Conservation (phyloP, 768 basidiomycete genomes). For the Lactarius indigo region DNA sequence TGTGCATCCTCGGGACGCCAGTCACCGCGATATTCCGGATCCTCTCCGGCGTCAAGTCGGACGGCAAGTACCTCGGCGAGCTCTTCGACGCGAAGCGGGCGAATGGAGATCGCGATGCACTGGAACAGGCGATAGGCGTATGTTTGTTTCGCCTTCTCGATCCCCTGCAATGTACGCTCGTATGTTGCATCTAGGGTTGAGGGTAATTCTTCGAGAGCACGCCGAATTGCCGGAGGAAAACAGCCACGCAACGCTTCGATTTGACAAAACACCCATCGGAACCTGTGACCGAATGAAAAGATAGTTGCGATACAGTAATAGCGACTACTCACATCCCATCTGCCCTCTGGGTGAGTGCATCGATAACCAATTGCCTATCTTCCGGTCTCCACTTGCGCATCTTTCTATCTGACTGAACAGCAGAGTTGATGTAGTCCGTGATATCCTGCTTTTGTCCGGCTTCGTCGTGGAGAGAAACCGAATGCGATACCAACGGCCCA, state of each 20-base stretch:
- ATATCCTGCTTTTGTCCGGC: neutral
- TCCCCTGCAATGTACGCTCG: neutral
- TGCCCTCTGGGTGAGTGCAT: neutral
- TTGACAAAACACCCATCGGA: conserved; percentile 4
- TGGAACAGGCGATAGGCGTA: neutral
- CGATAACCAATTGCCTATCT: neutral
- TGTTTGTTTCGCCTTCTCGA: neutral
- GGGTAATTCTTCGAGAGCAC: neutral
- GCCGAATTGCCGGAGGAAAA: neutral
- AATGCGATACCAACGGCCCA: neutral
- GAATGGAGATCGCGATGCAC: neutral
- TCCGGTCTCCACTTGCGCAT: neutral
- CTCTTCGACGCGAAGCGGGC: conserved; percentile 7
- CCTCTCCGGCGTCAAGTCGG: neutral
- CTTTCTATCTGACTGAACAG: neutral
- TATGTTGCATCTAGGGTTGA: neutral
- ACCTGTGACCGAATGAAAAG: neutral
- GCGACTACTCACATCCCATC: neutral
- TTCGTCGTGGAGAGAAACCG: neutral
- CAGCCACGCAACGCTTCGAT: neutral
- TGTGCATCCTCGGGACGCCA: neutral
- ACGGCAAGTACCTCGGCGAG: neutral
- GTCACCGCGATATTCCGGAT: neutral
- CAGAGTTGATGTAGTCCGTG: neutral
- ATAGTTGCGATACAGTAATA: neutral